Evolutionary conservation across 768 basidiomycete genomes (phyloP).

Genomic region (Pleurotus ostreatus): DNA sequence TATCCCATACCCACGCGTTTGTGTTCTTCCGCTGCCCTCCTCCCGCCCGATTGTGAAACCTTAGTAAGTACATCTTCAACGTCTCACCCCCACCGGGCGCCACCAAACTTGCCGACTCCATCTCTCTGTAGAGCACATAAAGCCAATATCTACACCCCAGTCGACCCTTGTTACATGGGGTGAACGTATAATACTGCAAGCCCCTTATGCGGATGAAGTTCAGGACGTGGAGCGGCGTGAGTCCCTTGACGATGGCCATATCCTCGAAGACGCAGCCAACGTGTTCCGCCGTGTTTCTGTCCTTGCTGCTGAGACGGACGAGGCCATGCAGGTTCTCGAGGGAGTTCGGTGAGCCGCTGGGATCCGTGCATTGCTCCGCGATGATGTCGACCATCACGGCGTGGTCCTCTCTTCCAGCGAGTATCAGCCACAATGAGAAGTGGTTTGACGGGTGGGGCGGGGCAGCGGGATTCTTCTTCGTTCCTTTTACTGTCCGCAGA

Average conservation of each 20-base stretch:
- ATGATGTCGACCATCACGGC: slow-evolving; percentile 14
- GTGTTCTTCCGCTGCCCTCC: neutral
- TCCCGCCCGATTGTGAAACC: neutral
- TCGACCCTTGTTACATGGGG: slow-evolving; percentile 13
- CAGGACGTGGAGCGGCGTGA: slow-evolving; percentile 13
- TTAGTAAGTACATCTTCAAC: neutral
- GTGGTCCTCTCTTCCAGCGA: slow-evolving; percentile 2
- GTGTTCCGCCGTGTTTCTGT: slow-evolving; percentile 1
- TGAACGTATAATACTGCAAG: slow-evolving; percentile 13
- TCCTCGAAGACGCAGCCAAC: slow-evolving; percentile 15
- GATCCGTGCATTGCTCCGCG: slow-evolving; percentile 13
- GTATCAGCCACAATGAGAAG: slow-evolving; percentile 17
- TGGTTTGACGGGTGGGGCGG: slow-evolving; percentile 16
- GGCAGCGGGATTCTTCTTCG: slow-evolving; percentile 6
- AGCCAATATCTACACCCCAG: slow-evolving; percentile 19
- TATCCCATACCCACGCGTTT: neutral
- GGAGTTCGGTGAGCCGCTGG: neutral
- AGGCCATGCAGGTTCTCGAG: neutral
- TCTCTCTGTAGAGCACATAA: neutral
- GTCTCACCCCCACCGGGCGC: neutral
- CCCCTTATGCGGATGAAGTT: slow-evolving; percentile 10
- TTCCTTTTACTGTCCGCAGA: neutral
- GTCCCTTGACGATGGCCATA: slow-evolving; percentile 5
- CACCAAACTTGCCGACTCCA: neutral
- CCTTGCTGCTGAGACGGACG: neutral